Conservation (phyloP, 495 filamentous ascomycete species). For the Lophiostoma macrostomum region DNA sequence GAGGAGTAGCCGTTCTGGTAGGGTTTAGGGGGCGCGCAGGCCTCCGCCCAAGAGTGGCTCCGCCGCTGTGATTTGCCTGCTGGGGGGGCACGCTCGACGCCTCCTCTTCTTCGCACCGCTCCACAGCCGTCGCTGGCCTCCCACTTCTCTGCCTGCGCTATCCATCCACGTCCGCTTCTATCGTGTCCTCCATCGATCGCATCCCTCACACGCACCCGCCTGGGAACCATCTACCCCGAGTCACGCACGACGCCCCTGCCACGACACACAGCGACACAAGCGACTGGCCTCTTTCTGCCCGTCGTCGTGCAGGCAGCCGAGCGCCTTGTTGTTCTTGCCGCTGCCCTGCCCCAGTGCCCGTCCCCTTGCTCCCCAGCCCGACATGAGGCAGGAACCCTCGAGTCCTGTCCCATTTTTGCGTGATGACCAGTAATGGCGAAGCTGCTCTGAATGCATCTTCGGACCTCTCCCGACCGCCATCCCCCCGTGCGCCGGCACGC, state of each 20-base stretch:
- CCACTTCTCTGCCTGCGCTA: not conserved
- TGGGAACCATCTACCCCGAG: not conserved
- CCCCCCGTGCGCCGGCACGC: too few species aligned
- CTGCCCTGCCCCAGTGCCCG: conserved; percentile 4
- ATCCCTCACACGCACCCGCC: not conserved
- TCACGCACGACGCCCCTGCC: not conserved
- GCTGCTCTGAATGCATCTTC: conserved; percentile 17
- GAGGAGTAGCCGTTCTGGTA: not conserved
- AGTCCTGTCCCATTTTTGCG: conserved; percentile 27
- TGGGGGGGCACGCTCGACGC: not conserved
- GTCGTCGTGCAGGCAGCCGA: conserved; percentile 9
- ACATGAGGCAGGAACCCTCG: conserved; percentile 31
- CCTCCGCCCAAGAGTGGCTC: not conserved
- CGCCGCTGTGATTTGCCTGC: conserved; percentile 7
- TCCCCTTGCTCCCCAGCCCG: conserved; percentile 15
- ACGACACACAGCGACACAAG: conserved; percentile 12
- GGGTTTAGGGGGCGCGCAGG: not conserved
- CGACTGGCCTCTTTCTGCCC: not conserved
- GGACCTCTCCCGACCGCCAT: not conserved
- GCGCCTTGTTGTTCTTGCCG: conserved; percentile 1
- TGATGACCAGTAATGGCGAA: conserved; percentile 33
- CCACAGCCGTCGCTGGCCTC: too few species aligned
- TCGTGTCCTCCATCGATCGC: not conserved
- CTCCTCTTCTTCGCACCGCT: not conserved
- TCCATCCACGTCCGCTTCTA: not conserved